Evolutionary conservation across 2,329 filamentous ascomycete genomes (phyloP), one percentile per base, ranked within the genome.

Genomic region (Onygena corvina): DNA sequence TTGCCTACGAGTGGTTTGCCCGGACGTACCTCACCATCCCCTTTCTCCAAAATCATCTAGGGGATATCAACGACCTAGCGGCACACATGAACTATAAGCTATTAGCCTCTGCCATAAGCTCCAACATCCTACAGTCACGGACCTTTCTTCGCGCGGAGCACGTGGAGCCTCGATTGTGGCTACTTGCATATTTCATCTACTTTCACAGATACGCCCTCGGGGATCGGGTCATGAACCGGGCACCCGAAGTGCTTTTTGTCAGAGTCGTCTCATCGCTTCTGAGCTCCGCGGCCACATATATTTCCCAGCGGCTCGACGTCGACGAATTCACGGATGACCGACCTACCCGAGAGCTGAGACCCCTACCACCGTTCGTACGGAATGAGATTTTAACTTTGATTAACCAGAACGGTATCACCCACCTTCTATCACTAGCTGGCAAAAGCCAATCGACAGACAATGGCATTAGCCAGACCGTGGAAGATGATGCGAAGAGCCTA

Each of bases 331-430:
- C 58, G 53, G 56, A 65, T 50, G 34, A 56, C 25, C 25, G 27
- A 9, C 58, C 27, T 58, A 42, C 57, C n/a, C 47, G 58, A 55
- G 63, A 51, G 60, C 65, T 52, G 27, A 55, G 47, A 18, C 64
- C 57, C 58, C 52, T 71, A 29, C 63, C 63, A 49, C 58, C 71
- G 0, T 84, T 87, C 59, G 66, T 93, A 9, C 74, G 75, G 42
- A 70, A 75, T 0, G 79, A 87, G 57, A 69, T 94, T 1, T 65
- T 76, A 12, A 84, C 81, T 7, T 69, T 94, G 5, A 79, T 93
- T 27, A 81, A 88, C 53, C 79, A 86, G 61, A 75, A 81, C 36
- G 85, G 83, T 33, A 84, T 94, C 48, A 78, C 81, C 0, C 74
- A 74, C 20, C 68, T 83, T 5, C 66, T 86, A 6, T 69, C 72